Evolutionary conservation across 2,329 filamentous ascomycete species (phyloP), one percentile per base, ranked within the genome.

Genomic region (Aotearoamyces nothofagi): DNA sequence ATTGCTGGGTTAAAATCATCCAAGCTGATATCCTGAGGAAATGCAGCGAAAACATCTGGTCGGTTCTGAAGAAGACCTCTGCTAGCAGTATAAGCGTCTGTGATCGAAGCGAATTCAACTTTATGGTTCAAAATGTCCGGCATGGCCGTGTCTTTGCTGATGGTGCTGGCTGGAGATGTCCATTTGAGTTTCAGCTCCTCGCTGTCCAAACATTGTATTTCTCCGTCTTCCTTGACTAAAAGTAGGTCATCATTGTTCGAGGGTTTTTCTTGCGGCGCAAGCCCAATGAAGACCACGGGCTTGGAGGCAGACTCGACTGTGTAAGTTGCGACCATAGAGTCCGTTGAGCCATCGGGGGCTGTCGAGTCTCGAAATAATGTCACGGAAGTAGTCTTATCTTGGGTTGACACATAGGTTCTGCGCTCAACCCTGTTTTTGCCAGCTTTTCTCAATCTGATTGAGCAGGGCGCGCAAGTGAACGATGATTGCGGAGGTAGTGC

Each of bases 401-500:
- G 52, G 1, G 66, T 73, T 5, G 69, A 64, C 23, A 66, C 60
- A 39, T 75, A 77, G 3, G 72, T 77, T 42, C 69, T 69, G 39
- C 72, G 61, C 22, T 61, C 56, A 17, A 67, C 53, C 33, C 62
- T 59, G 37, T 52, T 60, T 31, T 57, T 56, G 8, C 60, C 42
- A 16, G 43, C 12, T 12, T 15, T 30, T 36, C 42, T 49, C 25
- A 55, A 55, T 40, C 67, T 60, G 23, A 74, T 48, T 10, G 72
- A 77, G 47, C 60, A 63, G 12, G 70, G 64, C 6, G 70, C 51
- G 49, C 71, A 76, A 30, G 69, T 69, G 46, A 78, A 73, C 29
- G 59, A 61, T 30, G 72, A 65, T 47, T 75, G 69, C 2, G 72
- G 73, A 15, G 72, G 67, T 35, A 78, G 64, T 13, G 72, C 70